A percentile compares a stretch with the other conserved stretches of the same genome.
Evolutionary conservation across 2,329 filamentous ascomycete species (phyloP).

Genomic region (Cadophora luteo-olivacea): DNA sequence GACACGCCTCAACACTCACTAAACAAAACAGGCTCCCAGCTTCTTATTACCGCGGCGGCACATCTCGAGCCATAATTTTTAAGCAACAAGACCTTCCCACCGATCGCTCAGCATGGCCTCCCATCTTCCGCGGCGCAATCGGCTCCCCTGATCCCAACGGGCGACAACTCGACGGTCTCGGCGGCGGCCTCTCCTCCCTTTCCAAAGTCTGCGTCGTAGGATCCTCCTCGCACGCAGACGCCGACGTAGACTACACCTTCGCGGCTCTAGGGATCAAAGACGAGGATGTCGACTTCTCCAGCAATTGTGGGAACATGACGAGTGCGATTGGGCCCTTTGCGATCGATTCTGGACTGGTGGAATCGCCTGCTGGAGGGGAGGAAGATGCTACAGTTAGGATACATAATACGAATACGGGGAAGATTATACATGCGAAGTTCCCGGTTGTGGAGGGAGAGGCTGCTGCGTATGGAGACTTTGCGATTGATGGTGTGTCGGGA

Average conservation of each 20-base stretch:
- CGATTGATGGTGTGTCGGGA: slow-evolving; percentile 69
- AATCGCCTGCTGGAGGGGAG: slow-evolving; percentile 26
- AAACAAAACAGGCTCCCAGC: slow-evolving; percentile 51
- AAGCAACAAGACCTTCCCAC: slow-evolving; percentile 57
- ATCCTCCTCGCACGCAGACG: slow-evolving; percentile 52
- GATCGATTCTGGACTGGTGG: slow-evolving; percentile 59
- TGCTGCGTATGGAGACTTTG: slow-evolving; percentile 58
- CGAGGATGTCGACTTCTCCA: slow-evolving; percentile 65
- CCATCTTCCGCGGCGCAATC: slow-evolving; percentile 64
- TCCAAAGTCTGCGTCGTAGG: slow-evolving; percentile 75
- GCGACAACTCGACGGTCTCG: slow-evolving; percentile 75
- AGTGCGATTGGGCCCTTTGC: slow-evolving; percentile 71
- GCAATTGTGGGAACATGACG: slow-evolving; percentile 81
- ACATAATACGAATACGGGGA: slow-evolving; percentile 74
- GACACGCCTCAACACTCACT: slow-evolving; percentile 1
- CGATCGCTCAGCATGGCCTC: slow-evolving; percentile 53
- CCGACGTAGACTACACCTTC: slow-evolving; percentile 75
- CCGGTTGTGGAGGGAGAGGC: slow-evolving; percentile 55
- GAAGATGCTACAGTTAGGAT: slow-evolving; percentile 60
- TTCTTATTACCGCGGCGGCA: slow-evolving; percentile 71
- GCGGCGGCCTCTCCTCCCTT: slow-evolving; percentile 71
- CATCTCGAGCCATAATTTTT: slow-evolving; percentile 71
- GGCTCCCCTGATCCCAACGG: slow-evolving; percentile 71
- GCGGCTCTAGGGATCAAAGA: slow-evolving; percentile 70
- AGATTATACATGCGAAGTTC: slow-evolving; percentile 66